phyloP scores from a whole-genome alignment of 176 grass and related monocot genomes.

The Oryza glumipatula region DNA sequence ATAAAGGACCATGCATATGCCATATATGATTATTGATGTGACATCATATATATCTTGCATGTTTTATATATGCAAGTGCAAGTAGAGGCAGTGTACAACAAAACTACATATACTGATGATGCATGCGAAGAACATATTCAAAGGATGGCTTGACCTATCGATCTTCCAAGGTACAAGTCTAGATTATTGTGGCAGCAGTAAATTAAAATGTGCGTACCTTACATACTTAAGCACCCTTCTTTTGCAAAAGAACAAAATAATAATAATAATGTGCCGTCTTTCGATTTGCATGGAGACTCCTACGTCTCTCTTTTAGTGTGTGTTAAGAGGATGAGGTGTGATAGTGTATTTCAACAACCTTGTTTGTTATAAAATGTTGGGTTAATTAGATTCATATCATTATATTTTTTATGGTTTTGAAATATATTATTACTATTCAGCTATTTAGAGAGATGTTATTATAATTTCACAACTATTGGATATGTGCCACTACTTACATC shows the following conservation, averaged over 20 bases:
- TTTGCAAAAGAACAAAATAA: neutral
- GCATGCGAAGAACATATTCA: neutral
- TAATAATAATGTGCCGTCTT: neutral
- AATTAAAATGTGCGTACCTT: neutral
- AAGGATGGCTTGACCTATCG: neutral
- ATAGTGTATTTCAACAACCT: too few relatives aligned
- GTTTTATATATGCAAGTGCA: neutral
- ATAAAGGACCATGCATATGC: slow-evolving; percentile 32
- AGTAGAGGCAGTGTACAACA: neutral
- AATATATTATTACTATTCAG: too few relatives aligned
- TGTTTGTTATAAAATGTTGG: too few relatives aligned
- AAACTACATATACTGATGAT: neutral
- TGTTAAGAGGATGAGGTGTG: too few relatives aligned
- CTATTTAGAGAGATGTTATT: too few relatives aligned
- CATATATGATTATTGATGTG: neutral
- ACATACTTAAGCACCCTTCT: neutral
- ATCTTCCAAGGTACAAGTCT: neutral
- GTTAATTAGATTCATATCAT: too few relatives aligned
- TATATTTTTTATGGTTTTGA: too few relatives aligned
- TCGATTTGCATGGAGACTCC: neutral
- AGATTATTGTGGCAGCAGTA: neutral
- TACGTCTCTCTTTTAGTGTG: neutral
- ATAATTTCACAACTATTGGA: too few relatives aligned
- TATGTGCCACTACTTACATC: too few relatives aligned
- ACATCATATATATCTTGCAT: neutral